phyloP scores from a whole-genome alignment of 192 early-diverging fungal genomes.

The Rhizoclosmatium globosum region DNA sequence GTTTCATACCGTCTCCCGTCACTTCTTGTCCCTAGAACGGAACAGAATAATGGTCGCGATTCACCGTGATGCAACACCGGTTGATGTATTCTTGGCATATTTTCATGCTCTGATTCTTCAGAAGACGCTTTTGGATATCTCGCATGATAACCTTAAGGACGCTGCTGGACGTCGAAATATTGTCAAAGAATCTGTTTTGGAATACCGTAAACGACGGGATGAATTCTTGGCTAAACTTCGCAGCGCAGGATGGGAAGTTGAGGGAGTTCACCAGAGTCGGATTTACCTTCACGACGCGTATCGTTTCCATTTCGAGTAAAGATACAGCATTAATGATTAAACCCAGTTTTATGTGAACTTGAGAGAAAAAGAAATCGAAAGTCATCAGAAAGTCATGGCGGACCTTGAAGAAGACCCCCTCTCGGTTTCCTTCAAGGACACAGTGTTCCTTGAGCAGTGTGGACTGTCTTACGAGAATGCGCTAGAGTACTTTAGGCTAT shows the following conservation, averaged over 20 bases:
- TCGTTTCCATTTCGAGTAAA: slow-evolving; percentile 7
- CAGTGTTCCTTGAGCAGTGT: slow-evolving; percentile 52
- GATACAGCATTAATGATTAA: too few species aligned
- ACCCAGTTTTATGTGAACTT: too few species aligned
- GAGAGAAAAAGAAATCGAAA: too few species aligned
- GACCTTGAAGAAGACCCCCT: slow-evolving; percentile 37
- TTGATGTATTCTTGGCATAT: slow-evolving; percentile 19
- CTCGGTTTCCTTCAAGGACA: slow-evolving; percentile 59
- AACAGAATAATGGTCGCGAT: slow-evolving; percentile 17
- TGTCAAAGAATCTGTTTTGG: neutral
- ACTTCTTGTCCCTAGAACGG: too few species aligned
- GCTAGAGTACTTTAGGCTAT: slow-evolving; percentile 55
- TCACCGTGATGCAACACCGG: neutral
- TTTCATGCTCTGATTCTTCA: slow-evolving; percentile 22
- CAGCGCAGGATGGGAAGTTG: slow-evolving; percentile 12
- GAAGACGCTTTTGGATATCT: neutral
- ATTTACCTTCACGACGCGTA: slow-evolving; percentile 14
- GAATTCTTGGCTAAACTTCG: neutral
- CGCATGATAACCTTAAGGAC: neutral
- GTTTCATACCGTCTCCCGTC: too few species aligned
- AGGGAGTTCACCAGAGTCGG: slow-evolving; percentile 17
- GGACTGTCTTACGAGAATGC: slow-evolving; percentile 54
- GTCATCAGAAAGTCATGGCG: too few species aligned
- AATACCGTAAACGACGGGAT: too few species aligned
- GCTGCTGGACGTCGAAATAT: neutral